Evolutionary conservation across 352 stramenopile species (phyloP), one percentile per base, ranked within the genome.

Genomic region (Saprolegnia diclina): DNA sequence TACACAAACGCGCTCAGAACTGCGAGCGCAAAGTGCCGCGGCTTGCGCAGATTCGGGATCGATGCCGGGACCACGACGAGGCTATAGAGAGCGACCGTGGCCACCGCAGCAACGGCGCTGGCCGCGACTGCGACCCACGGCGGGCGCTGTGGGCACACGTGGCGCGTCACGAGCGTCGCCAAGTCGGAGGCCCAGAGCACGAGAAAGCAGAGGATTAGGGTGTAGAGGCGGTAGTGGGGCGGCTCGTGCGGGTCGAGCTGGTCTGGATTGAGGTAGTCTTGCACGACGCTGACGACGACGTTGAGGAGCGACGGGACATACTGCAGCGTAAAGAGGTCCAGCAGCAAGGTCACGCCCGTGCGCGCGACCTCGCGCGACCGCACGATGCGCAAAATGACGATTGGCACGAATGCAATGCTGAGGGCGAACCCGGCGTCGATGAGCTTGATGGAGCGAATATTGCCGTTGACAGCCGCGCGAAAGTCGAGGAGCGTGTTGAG

Each of bases 311-410:
- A 69, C 42, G 63, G 42, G 14, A 69, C 46, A 26, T 69, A 69
- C 37, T 69, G 44, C 16, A 69, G 45, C 19, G n/a, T 61, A 48
- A 69, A 69, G 7, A 69, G 63, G n/a, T 69, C 63, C n/a, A 69
- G 63, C 19, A 69, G 19, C 0, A 69, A 37, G 4, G 50, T 61
- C 13, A 69, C 42, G 11, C 63, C 63, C 19, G 63, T 69, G 22
- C 63, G 63, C 32, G 50, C 63, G 22, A 69, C 46, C 52, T 69
- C 42, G 26, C 32, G 63, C 40, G 40, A 69, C 13, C 29, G 50
- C 45, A 21, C 63, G 63, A 48, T 48, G 42, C 42, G 42, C 42
- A 26, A 44, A 38, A 35, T 54, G 48, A 61, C 63, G 21, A 69
- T 69, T 13, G 45, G 63, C 5, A 69, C 63, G 24, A 69, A 69